These are phyloP conservation scores for Hymenoscyphus linearis DNA, from an alignment of 2,329 filamentous ascomycete genomes.

Conservation along the genomic window DNA sequence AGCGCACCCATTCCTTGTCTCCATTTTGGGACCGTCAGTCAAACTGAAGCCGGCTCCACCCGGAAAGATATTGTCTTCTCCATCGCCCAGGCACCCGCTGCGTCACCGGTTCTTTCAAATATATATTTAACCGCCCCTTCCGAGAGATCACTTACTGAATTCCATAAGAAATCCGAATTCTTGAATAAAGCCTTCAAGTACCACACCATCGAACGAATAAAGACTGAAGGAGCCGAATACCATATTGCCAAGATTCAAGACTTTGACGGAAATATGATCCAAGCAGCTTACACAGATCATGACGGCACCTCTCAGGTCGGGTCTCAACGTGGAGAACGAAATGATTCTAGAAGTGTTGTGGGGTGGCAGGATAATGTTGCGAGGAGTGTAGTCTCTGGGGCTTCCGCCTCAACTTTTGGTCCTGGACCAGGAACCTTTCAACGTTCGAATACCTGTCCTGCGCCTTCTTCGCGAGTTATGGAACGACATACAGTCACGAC, in stretches of 20 bases:
- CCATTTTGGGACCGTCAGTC: constrained; percentile 39
- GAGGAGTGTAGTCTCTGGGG: constrained; percentile 12
- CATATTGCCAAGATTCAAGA: constrained; percentile 60
- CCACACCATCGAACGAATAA: constrained; percentile 7
- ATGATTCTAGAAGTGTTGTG: constrained; percentile 36
- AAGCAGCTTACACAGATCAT: constrained; percentile 56
- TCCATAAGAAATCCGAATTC: constrained; percentile 50
- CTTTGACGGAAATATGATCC: constrained; percentile 78
- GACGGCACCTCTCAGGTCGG: neutral
- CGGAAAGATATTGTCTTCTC: constrained; percentile 33
- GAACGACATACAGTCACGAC: constrained; percentile 8
- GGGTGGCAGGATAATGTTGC: constrained; percentile 40
- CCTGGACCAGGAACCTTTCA: neutral
- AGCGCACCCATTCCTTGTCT: constrained; percentile 20
- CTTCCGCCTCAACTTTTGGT: neutral
- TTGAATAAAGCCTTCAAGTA: constrained; percentile 10
- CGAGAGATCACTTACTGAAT: constrained; percentile 60
- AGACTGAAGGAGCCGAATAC: constrained; percentile 9
- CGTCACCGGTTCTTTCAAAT: constrained; percentile 49
- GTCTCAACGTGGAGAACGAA: constrained; percentile 23
- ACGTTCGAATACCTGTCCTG: neutral
- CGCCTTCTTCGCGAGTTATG: neutral
- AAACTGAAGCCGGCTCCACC: constrained; percentile 5
- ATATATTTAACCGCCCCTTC: constrained; percentile 55
- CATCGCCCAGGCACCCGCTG: constrained; percentile 40